These are phyloP conservation scores for Monosporozyma aerobia DNA, from an alignment of 805 yeast genomes.

Conservation along the genomic window DNA sequence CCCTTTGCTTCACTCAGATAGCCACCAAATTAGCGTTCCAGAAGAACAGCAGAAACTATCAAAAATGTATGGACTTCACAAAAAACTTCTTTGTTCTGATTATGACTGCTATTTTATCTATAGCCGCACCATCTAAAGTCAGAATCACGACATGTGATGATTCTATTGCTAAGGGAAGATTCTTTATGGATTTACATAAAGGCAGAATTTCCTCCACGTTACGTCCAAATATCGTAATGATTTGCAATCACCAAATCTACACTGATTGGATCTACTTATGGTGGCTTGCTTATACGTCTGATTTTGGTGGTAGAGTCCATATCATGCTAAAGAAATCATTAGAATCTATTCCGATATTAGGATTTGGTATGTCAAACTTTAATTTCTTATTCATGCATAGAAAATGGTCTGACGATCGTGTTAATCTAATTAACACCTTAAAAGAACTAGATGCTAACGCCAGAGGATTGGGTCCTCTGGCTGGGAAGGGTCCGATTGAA, in stretches of 20 bases:
- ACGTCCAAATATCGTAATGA: constrained; percentile 48
- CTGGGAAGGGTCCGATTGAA: constrained; percentile 26
- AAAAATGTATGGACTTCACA: constrained; percentile 41
- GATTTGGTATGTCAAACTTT: constrained; percentile 76
- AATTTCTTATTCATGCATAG: constrained; percentile 73
- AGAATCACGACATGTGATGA: constrained; percentile 40
- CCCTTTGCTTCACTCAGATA: constrained; percentile 41
- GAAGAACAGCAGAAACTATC: constrained; percentile 28
- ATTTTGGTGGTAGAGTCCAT: constrained; percentile 53
- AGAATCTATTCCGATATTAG: constrained; percentile 60
- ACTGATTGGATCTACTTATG: constrained; percentile 89
- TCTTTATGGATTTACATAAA: constrained; percentile 19
- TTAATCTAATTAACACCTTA: constrained; percentile 46
- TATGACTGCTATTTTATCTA: constrained; percentile 41
- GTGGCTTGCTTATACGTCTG: constrained; percentile 70
- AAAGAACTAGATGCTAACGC: constrained; percentile 51
- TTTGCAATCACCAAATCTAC: constrained; percentile 90
- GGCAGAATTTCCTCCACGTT: constrained; percentile 27
- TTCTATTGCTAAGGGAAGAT: constrained; percentile 29
- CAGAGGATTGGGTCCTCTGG: constrained; percentile 45
- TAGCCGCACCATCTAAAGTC: constrained; percentile 45
- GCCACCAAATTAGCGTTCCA: constrained; percentile 23
- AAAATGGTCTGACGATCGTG: constrained; percentile 75
- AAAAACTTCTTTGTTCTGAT: constrained; percentile 50
- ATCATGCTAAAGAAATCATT: constrained; percentile 76